phyloP scores from a whole-genome alignment of 768 basidiomycete genomes.

The Butyriboletus loyo region DNA sequence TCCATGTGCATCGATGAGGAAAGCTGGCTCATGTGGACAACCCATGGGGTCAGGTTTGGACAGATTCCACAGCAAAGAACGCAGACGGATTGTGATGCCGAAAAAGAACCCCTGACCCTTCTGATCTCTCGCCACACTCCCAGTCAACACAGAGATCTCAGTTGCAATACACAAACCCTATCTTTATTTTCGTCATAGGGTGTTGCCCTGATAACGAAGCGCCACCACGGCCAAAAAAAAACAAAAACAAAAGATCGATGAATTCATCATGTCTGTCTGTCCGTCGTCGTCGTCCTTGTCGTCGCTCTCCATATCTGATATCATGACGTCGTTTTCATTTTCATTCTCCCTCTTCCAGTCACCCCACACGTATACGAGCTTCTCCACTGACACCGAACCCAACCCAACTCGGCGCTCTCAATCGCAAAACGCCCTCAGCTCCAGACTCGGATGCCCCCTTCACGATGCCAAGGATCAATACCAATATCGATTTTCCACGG shows the following conservation, averaged over 20 bases:
- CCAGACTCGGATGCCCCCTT: not conserved
- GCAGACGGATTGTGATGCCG: not conserved
- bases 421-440: constrained; percentile 11
- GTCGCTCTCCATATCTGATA: not conserved
- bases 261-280: no score
- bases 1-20: not conserved
- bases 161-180: not conserved
- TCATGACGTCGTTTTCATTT: not conserved
- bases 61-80: not conserved
- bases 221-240: no score
- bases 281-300: not conserved
- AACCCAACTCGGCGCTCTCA: not conserved
- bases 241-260: no score
- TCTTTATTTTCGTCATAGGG: not conserved
- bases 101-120: not conserved
- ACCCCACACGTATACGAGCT: not conserved
- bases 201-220: constrained; percentile 1
- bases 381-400: not conserved
- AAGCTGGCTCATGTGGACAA: not conserved
- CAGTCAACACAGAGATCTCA: not conserved
- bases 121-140: not conserved
- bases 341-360: not conserved
- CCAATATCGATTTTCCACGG: not conserved
- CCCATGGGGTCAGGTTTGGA: not conserved
- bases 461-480: not conserved